Conservation (phyloP, 2,329 filamentous ascomycete species). For the Sclerotinia spermophila region DNA sequence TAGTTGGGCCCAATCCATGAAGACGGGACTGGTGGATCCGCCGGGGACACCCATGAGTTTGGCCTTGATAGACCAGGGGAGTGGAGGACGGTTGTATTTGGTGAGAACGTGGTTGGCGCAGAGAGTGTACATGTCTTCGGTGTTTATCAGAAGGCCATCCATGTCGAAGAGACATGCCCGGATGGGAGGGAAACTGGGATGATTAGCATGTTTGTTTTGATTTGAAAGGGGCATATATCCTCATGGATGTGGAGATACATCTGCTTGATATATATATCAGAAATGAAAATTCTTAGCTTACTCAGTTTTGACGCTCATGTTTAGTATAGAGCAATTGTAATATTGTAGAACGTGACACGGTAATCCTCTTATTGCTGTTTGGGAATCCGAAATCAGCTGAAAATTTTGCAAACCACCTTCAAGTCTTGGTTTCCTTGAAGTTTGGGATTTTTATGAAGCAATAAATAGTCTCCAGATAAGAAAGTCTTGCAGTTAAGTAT, state of each 20-base stretch:
- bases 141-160: conserved; percentile 96
- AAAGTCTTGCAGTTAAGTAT: neutral
- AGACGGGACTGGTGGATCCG: conserved; percentile 51
- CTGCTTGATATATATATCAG: neutral
- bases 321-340: neutral
- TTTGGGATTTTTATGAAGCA: neutral
- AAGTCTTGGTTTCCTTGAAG: neutral
- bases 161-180: conserved; percentile 97
- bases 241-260: neutral
- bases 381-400: neutral
- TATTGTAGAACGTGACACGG: conserved; percentile 5
- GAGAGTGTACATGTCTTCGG: conserved; percentile 85
- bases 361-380: neutral
- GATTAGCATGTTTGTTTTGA: neutral
- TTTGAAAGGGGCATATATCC: no score
- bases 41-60: conserved; percentile 51
- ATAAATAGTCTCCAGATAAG: neutral
- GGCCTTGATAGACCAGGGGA: conserved; percentile 96
- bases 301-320: neutral
- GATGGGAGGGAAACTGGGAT: conserved; percentile 67
- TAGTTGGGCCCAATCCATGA: conserved; percentile 80
- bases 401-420: neutral
- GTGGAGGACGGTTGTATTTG: conserved; percentile 65
- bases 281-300: neutral
- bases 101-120: conserved; percentile 79